Conservation (phyloP, 2,329 filamentous ascomycete species). For the Penicillium psychrosexuale region DNA sequence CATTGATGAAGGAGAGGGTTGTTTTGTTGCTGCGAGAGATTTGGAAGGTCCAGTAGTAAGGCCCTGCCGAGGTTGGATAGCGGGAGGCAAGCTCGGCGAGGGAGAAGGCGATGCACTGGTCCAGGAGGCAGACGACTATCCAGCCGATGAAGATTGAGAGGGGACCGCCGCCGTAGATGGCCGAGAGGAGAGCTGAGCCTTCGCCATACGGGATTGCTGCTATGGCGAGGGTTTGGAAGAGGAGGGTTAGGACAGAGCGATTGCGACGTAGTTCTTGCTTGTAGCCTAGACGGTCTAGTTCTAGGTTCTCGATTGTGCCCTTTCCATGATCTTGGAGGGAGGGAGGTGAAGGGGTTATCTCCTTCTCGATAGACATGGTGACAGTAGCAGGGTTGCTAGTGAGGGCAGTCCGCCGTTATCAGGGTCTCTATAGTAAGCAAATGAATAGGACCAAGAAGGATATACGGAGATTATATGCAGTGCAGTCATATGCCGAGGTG, state of each 20-base stretch:
- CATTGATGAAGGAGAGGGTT: conserved; percentile 52
- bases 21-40: conserved; percentile 44
- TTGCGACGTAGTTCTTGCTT: conserved; percentile 57
- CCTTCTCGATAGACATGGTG: conserved; percentile 1
- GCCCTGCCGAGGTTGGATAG: conserved; percentile 53
- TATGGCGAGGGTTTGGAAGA: conserved; percentile 61
- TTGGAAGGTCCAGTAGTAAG: conserved; percentile 56
- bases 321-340: conserved; percentile 12
- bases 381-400: neutral
- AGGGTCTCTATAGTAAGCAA: neutral
- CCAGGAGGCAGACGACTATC: conserved; percentile 53
- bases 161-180: conserved; percentile 49
- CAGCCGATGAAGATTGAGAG: conserved; percentile 58
- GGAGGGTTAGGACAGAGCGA: conserved; percentile 57
- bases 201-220: conserved; percentile 58
- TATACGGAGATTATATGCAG: neutral
- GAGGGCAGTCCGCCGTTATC: neutral
- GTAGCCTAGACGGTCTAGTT: conserved; percentile 53
- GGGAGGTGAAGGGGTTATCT: neutral
- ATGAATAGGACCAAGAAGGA: neutral
- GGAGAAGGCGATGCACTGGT: conserved; percentile 53
- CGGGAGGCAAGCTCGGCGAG: conserved; percentile 52
- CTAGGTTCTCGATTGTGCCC: conserved; percentile 25
- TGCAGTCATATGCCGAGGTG: neutral
- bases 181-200: conserved; percentile 39